A percentile compares a stretch with the other conserved stretches of the same genome.
These are phyloP conservation scores for Lentinula lateritia DNA, from an alignment of 768 basidiomycete genomes.

Conservation along the genomic window DNA sequence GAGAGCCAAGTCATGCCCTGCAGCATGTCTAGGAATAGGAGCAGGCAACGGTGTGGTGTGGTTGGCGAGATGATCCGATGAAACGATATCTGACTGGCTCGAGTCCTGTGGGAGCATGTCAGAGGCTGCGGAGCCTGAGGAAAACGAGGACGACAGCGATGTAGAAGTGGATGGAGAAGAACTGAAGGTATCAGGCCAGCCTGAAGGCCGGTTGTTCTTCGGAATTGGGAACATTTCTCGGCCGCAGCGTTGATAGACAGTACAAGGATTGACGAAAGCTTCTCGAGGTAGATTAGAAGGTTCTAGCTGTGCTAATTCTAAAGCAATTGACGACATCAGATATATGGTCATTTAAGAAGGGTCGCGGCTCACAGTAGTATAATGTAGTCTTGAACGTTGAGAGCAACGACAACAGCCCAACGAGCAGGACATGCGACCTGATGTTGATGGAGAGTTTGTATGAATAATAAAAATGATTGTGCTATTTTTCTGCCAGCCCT, in stretches of 20 bases:
- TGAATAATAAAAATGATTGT: not conserved
- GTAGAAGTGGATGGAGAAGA: conserved; percentile 29
- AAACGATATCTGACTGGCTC: conserved; percentile 34
- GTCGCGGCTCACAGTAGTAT: conserved; percentile 6
- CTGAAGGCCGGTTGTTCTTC: conserved; percentile 4
- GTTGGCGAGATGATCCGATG: conserved; percentile 34
- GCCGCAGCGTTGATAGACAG: conserved; percentile 2
- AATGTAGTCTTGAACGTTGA: conserved; percentile 7
- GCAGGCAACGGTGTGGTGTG: conserved; percentile 11
- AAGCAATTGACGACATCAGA: not conserved
- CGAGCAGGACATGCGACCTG: conserved; percentile 6
- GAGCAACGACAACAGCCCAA: not conserved
- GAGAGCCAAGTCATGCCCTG: conserved; percentile 14
- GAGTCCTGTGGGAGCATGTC: conserved; percentile 33
- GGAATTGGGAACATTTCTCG: not conserved
- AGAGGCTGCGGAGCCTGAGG: conserved; percentile 32
- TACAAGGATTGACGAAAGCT: conserved; percentile 1
- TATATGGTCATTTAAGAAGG: not conserved
- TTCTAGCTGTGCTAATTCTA: conserved; percentile 7
- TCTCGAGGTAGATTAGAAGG: conserved; percentile 4
- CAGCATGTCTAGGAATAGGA: conserved; percentile 25
- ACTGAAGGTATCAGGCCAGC: conserved; percentile 24
- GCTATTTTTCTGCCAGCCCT: not conserved
- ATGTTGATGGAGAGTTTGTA: conserved; percentile 5
- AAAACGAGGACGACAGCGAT: conserved; percentile 39